Percentiles rank a stretch among this genome's conserved stretches.
Evolutionary conservation across 768 basidiomycete genomes (phyloP).

Genomic region (Kwoniella dejecticola): DNA sequence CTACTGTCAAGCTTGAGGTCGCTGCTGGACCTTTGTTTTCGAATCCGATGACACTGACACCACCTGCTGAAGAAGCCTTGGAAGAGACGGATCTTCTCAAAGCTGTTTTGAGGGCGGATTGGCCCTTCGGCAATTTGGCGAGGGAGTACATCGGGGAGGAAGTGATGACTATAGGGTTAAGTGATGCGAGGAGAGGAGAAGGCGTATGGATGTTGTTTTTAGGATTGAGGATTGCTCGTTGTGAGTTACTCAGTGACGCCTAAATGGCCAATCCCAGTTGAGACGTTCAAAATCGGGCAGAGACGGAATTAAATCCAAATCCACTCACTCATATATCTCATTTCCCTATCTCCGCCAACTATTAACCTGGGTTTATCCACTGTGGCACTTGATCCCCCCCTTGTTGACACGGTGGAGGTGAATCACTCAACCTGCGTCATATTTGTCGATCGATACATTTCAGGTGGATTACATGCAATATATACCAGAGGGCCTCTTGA

Average conservation of each 20-base stretch:
- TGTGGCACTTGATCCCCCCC: conserved; percentile 2
- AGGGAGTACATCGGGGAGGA: conserved; percentile 32
- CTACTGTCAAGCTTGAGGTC: conserved; percentile 80
- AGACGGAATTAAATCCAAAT: conserved; percentile 4
- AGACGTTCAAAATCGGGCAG: neutral
- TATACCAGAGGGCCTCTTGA: neutral
- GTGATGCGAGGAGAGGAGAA: neutral
- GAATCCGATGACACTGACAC: conserved; percentile 77
- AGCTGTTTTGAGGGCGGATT: conserved; percentile 30
- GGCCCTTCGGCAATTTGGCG: conserved; percentile 22
- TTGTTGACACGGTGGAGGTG: conserved; percentile 6
- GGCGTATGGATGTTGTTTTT: neutral
- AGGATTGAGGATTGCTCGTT: neutral
- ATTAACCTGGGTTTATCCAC: neutral
- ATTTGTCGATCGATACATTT: neutral
- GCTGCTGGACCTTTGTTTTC: conserved; percentile 71
- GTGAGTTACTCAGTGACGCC: neutral
- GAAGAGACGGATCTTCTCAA: conserved; percentile 13
- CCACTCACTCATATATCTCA: no score
- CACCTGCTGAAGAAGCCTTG: conserved; percentile 72
- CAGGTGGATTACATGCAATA: neutral
- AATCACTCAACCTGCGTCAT: neutral
- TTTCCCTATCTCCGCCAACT: conserved; percentile 1
- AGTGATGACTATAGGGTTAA: conserved; percentile 4
- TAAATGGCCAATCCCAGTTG: conserved; percentile 13